Percentiles rank a stretch among this genome's conserved stretches.
phyloP scores from a whole-genome alignment of 257 asterid genomes.

The Asclepias syriaca region DNA sequence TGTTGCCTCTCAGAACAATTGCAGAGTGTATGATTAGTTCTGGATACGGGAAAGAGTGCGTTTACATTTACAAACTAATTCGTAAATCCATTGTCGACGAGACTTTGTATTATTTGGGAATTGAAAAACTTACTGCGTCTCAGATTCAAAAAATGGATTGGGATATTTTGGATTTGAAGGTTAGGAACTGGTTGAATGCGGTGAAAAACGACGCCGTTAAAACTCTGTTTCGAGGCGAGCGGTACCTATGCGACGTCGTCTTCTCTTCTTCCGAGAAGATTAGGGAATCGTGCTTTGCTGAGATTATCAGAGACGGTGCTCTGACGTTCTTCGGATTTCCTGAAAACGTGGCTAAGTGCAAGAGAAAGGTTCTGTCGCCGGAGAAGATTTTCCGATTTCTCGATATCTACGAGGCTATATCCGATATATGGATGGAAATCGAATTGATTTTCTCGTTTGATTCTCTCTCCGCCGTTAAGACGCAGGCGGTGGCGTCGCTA shows the following conservation, averaged over 20 bases:
- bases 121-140: conserved; percentile 44
- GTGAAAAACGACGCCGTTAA: conserved; percentile 50
- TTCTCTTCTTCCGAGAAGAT: conserved; percentile 54
- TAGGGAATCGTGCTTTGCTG: conserved; percentile 58
- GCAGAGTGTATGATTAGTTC: conserved; percentile 70
- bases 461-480: conserved; percentile 39
- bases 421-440: conserved; percentile 59
- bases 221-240: conserved; percentile 57
- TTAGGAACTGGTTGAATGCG: conserved; percentile 49
- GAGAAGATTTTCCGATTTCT: conserved; percentile 73
- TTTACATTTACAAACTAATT: conserved; percentile 44
- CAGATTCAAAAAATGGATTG: conserved; percentile 77
- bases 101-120: conserved; percentile 56
- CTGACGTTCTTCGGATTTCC: conserved; percentile 45
- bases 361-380: conserved; percentile 49
- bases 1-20: conserved; percentile 49
- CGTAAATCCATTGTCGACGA: conserved; percentile 73
- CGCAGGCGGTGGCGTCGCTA: conserved; percentile 53
- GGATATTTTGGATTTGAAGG: conserved; percentile 47
- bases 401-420: conserved; percentile 65
- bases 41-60: conserved; percentile 70
- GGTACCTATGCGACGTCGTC: conserved; percentile 57
- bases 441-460: conserved; percentile 53
- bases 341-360: conserved; percentile 43
- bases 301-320: conserved; percentile 54